A percentile compares a stretch with the other conserved stretches of the same genome.
Conservation (phyloP, 2,329 filamentous ascomycete species). For the Metarhizium brunneum region DNA sequence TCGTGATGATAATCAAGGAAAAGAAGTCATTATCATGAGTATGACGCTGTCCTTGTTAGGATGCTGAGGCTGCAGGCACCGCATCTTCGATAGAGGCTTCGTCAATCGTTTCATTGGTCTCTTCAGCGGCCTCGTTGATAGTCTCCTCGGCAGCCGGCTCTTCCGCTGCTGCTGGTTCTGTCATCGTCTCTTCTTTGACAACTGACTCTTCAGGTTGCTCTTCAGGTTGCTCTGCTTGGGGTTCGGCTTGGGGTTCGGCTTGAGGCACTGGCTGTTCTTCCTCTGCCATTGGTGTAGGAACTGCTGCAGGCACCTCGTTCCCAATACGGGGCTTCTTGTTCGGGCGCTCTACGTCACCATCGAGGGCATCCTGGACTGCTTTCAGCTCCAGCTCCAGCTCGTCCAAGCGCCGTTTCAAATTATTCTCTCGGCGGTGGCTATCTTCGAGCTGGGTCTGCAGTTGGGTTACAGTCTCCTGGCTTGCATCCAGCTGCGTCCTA, state of each 20-base stretch:
- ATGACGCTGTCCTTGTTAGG: neutral
- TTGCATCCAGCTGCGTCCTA: conserved; percentile 43
- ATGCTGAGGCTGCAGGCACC: neutral
- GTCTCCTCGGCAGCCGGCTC: neutral
- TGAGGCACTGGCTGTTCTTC: conserved; percentile 2
- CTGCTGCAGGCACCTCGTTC: neutral
- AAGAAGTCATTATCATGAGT: neutral
- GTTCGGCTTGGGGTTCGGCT: neutral
- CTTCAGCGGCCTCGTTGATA: neutral
- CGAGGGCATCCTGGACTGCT: conserved; percentile 14
- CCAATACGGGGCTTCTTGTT: conserved; percentile 10
- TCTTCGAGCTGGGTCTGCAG: conserved; percentile 62
- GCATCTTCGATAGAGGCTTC: neutral
- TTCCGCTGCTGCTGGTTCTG: too few relatives aligned
- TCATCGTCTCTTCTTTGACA: neutral
- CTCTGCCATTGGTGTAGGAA: neutral
- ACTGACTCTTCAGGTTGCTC: neutral
- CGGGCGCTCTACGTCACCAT: conserved; percentile 7
- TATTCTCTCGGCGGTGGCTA: conserved; percentile 68
- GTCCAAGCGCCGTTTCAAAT: conserved; percentile 71
- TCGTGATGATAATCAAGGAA: neutral
- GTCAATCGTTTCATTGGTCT: neutral
- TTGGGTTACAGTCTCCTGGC: conserved; percentile 29
- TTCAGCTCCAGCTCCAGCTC: conserved; percentile 59
- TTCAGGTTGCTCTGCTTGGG: neutral